A percentile compares a stretch with the other conserved stretches of the same genome.
Conservation (phyloP, 257 asterid species). For the Capsicum chinense region DNA sequence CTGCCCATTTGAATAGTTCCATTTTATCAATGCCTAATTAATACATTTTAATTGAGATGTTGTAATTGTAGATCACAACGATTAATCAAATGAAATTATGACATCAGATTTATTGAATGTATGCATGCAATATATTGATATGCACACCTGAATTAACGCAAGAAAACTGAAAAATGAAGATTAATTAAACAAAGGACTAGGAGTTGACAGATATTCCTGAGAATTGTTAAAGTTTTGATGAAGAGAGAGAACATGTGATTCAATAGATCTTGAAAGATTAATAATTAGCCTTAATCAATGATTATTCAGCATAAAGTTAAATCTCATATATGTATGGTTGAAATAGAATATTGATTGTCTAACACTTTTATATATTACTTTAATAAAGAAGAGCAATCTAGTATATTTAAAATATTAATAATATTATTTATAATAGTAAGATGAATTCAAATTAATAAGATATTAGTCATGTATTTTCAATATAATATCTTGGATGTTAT, state of each 20-base stretch:
- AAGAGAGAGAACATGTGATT: background rate
- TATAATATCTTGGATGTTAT: no score
- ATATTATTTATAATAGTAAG: no score
- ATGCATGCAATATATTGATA: background rate
- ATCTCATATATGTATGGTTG: background rate
- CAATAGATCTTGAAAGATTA: background rate
- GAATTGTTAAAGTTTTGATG: background rate
- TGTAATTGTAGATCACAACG: background rate
- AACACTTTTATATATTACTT: no score
- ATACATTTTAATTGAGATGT: background rate
- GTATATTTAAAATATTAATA: no score
- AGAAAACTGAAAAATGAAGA: background rate
- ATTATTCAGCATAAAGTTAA: background rate
- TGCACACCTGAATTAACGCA: background rate
- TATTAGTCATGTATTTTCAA: no score
- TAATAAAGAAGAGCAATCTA: no score
- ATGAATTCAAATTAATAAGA: no score
- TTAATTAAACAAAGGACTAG: background rate
- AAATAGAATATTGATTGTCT: background rate
- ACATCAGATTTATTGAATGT: background rate
- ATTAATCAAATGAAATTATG: background rate
- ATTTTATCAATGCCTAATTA: conserved; percentile 33
- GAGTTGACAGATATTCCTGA: background rate
- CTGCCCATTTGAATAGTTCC: conserved; percentile 68
- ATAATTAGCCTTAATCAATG: background rate